These are phyloP conservation scores for Aspergillus neotritici DNA, from an alignment of 2,329 filamentous ascomycete species.

Conservation along the genomic window DNA sequence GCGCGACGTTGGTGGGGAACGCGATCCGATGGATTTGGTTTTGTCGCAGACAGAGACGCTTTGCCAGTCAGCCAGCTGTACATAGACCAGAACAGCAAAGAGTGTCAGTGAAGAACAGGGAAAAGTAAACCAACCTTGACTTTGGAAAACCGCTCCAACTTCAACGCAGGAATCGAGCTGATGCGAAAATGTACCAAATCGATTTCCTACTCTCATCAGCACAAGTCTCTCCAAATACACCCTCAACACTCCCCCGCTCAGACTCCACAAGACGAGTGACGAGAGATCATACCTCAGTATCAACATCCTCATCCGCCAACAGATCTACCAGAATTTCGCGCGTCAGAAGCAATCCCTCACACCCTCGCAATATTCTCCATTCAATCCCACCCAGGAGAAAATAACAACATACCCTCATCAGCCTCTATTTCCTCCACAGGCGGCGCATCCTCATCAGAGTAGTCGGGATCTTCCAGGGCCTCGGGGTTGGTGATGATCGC, in stretches of 20 bases:
- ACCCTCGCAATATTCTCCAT: neutral
- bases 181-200: conserved; percentile 86
- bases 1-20: conserved; percentile 60
- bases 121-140: conserved; percentile 47
- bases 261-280: neutral
- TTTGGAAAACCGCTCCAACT: conserved; percentile 75
- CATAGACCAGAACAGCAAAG: neutral
- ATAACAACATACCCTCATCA: conserved; percentile 61
- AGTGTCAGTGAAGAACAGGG: conserved; percentile 1
- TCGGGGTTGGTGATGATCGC: conserved; percentile 70
- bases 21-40: conserved; percentile 80
- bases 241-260: neutral
- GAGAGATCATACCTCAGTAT: conserved; percentile 43
- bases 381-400: neutral
- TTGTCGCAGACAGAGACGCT: conserved; percentile 82
- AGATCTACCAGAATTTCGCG: conserved; percentile 42
- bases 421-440: conserved; percentile 70
- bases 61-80: conserved; percentile 4
- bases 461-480: conserved; percentile 76
- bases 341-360: neutral
- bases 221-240: too few relatives aligned
- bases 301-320: conserved; percentile 52
- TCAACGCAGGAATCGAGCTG: conserved; percentile 67
- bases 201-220: conserved; percentile 57
- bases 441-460: conserved; percentile 65